A percentile compares a stretch with the other conserved stretches of the same genome.
These are phyloP conservation scores for Cercophora scortea DNA, from an alignment of 495 filamentous ascomycete genomes.

Conservation along the genomic window DNA sequence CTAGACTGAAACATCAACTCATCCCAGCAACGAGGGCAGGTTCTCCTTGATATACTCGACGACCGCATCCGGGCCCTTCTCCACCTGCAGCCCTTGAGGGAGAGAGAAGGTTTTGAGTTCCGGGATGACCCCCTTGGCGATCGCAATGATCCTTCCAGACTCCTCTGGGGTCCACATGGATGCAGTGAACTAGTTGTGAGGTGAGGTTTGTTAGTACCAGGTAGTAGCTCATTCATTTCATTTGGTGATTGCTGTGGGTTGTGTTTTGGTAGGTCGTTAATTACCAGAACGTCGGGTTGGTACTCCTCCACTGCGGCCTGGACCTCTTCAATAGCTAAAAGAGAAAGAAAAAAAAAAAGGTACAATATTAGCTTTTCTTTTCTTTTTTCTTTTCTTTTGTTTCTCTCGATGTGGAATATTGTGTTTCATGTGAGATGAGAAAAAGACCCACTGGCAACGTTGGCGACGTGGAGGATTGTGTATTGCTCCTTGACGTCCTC, in stretches of 20 bases:
- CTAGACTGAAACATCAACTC: not conserved
- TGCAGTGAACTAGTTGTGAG: constrained; percentile 48
- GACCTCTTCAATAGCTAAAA: constrained; percentile 22
- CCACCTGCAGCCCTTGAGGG: constrained; percentile 55
- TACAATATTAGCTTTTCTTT: too few species aligned
- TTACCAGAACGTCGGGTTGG: constrained; percentile 21
- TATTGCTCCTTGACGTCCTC: constrained; percentile 53
- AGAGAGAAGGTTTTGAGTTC: constrained; percentile 52
- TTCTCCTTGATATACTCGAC: constrained; percentile 57
- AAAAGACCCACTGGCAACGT: constrained; percentile 44
- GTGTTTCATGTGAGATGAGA: not conserved
- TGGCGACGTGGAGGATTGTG: constrained; percentile 50
- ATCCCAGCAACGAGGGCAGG: constrained; percentile 42
- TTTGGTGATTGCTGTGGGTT: too few species aligned
- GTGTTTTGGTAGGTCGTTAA: too few species aligned
- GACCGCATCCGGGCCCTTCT: constrained; percentile 56
- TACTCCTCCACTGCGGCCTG: constrained; percentile 11
- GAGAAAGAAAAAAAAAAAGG: not conserved
- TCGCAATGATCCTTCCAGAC: constrained; percentile 45
- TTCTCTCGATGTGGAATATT: too few species aligned
- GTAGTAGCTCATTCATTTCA: not conserved
- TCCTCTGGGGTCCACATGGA: constrained; percentile 62
- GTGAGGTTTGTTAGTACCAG: not conserved
- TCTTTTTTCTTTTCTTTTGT: too few species aligned
- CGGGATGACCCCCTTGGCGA: constrained; percentile 37